A percentile compares a stretch with the other conserved stretches of the same genome.
These are phyloP conservation scores for Solanum sparsipilum DNA, from an alignment of 257 asterid genomes.

Conservation along the genomic window DNA sequence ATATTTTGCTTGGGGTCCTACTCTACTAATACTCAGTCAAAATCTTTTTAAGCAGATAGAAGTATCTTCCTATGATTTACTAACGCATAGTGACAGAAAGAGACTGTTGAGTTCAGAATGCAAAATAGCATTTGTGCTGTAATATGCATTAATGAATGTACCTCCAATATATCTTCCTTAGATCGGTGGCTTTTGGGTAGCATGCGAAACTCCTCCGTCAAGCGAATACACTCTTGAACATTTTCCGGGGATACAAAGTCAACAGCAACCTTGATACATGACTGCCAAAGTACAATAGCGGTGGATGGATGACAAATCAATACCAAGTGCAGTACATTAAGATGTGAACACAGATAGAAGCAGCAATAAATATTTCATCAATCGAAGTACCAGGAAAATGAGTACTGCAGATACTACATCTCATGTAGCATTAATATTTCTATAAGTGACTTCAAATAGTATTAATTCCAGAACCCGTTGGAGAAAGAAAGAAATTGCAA, in stretches of 20 bases:
- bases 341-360: background rate
- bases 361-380: background rate
- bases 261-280: slow-evolving; percentile 31
- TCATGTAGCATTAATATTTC: background rate
- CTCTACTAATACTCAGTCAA: background rate
- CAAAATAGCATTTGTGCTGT: background rate
- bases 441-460: background rate
- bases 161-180: slow-evolving; percentile 45
- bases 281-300: slow-evolving; percentile 12
- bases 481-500: background rate
- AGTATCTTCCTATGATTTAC: background rate
- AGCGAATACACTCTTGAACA: slow-evolving; percentile 27
- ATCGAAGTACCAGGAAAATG: background rate
- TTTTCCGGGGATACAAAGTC: slow-evolving; percentile 44
- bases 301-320: background rate
- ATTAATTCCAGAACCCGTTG: background rate
- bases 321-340: background rate
- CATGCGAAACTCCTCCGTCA: slow-evolving; percentile 39
- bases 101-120: background rate
- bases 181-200: slow-evolving; percentile 36
- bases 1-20: background rate
- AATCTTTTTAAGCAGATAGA: background rate
- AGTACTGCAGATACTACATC: background rate
- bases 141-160: background rate
- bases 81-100: background rate